phyloP scores from a whole-genome alignment of 2,329 filamentous ascomycete species.

The Ascochyta clinopodiicola region DNA sequence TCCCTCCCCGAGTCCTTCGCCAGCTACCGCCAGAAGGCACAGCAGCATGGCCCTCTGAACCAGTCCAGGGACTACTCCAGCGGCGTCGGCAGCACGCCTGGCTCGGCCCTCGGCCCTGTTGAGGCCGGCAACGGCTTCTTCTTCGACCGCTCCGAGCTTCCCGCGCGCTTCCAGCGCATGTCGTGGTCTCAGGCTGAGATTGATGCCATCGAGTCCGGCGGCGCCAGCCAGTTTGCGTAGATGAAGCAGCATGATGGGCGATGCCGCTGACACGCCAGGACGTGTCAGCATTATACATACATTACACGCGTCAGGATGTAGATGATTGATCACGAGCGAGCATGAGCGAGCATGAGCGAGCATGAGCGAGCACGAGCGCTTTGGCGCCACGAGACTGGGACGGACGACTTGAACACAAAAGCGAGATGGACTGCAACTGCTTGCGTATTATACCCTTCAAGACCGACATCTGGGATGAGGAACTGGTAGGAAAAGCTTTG shows the following conservation, averaged over 20 bases:
- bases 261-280: conserved; percentile 21
- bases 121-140: conserved; percentile 73
- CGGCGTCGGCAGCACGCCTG: conserved; percentile 66
- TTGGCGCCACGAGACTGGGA: conserved; percentile 9
- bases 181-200: conserved; percentile 84
- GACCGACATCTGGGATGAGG: conserved; percentile 26
- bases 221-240: conserved; percentile 70
- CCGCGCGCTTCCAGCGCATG: conserved; percentile 78
- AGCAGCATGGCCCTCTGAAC: conserved; percentile 76
- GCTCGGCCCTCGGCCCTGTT: conserved; percentile 75
- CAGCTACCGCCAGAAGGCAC: conserved; percentile 77
- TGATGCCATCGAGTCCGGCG: conserved; percentile 92
- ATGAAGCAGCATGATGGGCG: conserved; percentile 16
- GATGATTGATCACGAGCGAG: conserved; percentile 15
- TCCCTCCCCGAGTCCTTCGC: conserved; percentile 74
- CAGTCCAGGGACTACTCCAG: conserved; percentile 40
- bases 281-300: conserved; percentile 30
- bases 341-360: conserved; percentile 7
- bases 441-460: conserved; percentile 41
- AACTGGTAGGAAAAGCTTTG: conserved; percentile 15
- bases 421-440: conserved; percentile 26
- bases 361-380: conserved; percentile 14
- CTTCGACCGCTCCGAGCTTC: conserved; percentile 90
- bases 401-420: conserved; percentile 22
- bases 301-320: conserved; percentile 19